These are phyloP conservation scores for Acer campestre DNA, from an alignment of 345 rosid species.

Conservation along the genomic window DNA sequence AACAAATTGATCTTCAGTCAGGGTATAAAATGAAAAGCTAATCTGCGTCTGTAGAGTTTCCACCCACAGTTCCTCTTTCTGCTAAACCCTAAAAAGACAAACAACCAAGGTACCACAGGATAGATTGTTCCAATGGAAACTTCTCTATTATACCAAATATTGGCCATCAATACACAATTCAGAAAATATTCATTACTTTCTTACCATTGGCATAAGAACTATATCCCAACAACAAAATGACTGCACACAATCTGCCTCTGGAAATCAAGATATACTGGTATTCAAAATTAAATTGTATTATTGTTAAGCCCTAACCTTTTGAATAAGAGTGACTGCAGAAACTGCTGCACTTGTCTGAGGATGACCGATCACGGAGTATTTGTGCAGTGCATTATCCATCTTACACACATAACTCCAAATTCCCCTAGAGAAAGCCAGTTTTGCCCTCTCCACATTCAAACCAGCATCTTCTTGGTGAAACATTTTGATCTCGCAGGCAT, in stretches of 20 bases:
- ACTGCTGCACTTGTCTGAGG: conserved; percentile 36
- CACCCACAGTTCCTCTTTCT: not conserved
- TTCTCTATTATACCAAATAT: not conserved
- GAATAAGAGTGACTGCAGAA: conserved; percentile 55
- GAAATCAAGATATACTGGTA: not conserved
- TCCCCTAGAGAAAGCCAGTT: conserved; percentile 85
- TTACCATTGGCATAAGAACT: not conserved
- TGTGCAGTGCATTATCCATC: conserved; percentile 81
- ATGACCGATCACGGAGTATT: conserved; percentile 40
- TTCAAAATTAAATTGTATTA: not conserved
- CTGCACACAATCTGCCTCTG: not conserved
- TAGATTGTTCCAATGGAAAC: not conserved
- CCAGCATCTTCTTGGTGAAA: conserved; percentile 96
- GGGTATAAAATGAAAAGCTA: not conserved
- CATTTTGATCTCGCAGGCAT: conserved; percentile 87
- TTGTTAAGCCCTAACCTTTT: conserved; percentile 54
- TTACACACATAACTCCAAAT: conserved; percentile 91
- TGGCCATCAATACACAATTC: not conserved
- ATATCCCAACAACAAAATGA: not conserved
- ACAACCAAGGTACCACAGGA: not conserved
- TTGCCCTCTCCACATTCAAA: conserved; percentile 84
- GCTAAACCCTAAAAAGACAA: not conserved
- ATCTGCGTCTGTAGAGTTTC: not conserved
- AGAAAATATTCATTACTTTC: not conserved
- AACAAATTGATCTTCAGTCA: no score